Evolutionary conservation across 2,329 filamentous ascomycete species (phyloP).

Genomic region (Exophiala sp.): DNA sequence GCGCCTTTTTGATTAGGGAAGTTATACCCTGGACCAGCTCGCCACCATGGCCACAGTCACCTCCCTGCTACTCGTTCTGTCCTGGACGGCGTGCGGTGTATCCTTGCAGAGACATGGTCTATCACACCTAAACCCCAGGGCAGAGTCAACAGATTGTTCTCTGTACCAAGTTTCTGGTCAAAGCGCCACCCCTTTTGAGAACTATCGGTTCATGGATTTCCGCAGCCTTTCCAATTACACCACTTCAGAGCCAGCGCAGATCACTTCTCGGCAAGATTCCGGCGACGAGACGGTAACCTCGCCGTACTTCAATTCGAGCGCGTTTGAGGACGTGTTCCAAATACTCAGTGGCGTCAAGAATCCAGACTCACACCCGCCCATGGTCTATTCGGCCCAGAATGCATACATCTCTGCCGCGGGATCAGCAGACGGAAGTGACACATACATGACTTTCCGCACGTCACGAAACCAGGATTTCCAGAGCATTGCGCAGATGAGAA

Average conservation of each 20-base stretch:
- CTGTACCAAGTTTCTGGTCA: slow-evolving; percentile 47
- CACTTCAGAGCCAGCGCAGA: slow-evolving; percentile 28
- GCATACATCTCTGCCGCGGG: slow-evolving; percentile 42
- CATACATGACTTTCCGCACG: slow-evolving; percentile 48
- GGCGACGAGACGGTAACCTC: slow-evolving; percentile 25
- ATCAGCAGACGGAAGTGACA: slow-evolving; percentile 19
- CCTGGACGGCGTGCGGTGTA: not conserved
- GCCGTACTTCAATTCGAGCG: slow-evolving; percentile 33
- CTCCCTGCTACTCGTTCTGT: no score
- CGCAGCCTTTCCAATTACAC: slow-evolving; percentile 38
- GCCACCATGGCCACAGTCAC: no score
- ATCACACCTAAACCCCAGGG: not conserved
- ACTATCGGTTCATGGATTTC: slow-evolving; percentile 53
- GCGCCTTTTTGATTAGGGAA: no score
- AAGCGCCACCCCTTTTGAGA: slow-evolving; percentile 45
- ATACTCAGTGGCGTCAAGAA: slow-evolving; percentile 46
- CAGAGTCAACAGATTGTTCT: slow-evolving; percentile 36
- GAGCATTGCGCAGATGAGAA: slow-evolving; percentile 47
- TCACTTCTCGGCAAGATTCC: slow-evolving; percentile 23
- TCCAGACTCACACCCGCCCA: slow-evolving; percentile 36
- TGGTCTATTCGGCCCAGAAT: slow-evolving; percentile 47
- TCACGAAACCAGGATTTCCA: slow-evolving; percentile 43
- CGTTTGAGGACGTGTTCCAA: slow-evolving; percentile 38
- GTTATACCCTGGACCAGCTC: no score
- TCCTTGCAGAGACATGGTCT: not conserved